Conservation (phyloP, 352 stramenopile genomes). For the Pelagophyceae sp. region DNA sequence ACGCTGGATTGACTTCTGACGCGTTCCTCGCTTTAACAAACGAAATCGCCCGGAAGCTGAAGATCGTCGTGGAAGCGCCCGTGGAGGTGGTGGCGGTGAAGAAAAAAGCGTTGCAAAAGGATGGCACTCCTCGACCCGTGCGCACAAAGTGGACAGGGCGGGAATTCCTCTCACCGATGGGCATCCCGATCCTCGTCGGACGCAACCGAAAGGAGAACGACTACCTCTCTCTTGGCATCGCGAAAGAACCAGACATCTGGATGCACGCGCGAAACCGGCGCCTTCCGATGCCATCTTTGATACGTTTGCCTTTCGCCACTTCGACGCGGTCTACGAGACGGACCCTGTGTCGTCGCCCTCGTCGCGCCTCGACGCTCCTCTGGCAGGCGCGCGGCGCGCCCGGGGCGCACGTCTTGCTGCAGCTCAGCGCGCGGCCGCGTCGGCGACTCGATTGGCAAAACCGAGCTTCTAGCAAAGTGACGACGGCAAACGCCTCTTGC, state of each 20-base stretch:
- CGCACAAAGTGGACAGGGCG: constrained; percentile 40
- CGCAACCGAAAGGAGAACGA: constrained; percentile 59
- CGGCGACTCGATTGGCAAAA: no score
- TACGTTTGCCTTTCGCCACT: no score
- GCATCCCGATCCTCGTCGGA: constrained; percentile 52
- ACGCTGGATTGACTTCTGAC: no score
- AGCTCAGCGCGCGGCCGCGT: constrained; percentile 35
- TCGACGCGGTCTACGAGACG: no score
- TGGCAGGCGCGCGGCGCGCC: constrained; percentile 34
- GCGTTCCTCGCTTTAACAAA: no score
- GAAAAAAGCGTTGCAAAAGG: constrained; percentile 19
- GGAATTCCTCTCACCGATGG: constrained; percentile 42
- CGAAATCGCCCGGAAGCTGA: constrained; percentile 31
- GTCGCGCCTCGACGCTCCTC: no score
- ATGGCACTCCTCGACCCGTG: no score
- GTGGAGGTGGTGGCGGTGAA: constrained; percentile 30
- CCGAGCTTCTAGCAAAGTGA: no score
- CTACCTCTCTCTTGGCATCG: constrained; percentile 51
- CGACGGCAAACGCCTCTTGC: no score
- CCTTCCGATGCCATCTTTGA: no score
- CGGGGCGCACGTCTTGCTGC: constrained; percentile 56
- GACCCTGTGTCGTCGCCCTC: no score
- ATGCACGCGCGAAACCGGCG: constrained; percentile 54
- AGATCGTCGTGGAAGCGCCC: constrained; percentile 24
- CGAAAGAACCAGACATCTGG: constrained; percentile 53